Evolutionary conservation across 31 red algal genomes (phyloP), one percentile per base, ranked within the genome.

Genomic region (Porphyra umbilicalis): DNA sequence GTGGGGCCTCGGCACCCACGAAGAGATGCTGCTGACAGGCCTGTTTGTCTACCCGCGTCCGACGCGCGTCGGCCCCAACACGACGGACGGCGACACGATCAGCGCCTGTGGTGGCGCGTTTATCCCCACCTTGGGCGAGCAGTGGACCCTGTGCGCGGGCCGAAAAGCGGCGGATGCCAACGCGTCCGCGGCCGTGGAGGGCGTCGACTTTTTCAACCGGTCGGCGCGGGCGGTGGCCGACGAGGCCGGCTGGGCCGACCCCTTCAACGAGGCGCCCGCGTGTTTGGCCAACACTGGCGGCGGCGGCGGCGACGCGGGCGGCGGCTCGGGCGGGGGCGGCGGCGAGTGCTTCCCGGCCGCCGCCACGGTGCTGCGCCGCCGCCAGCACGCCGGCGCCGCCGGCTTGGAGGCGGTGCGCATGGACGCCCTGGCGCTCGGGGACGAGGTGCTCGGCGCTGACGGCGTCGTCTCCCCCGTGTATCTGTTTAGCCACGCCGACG

Each of bases 391-490:
- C 25, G 75, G 77, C 35, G 83, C 75, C 35, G 44, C 77, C 35
- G 15, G 30, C 1, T 39, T 39, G 18, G 79, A 80, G 34, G 81
- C 88, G 79, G 86, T 88, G n/a, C 85, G 91, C 6, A 75, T 93
- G 35, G 91, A 87, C n/a, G 91, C 89, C 83, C 42, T 93, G 75
- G 86, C 83, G 0, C 89, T 82, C 68, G 91, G 83, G 10, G 91
- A 93, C 79, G 30, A 79, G 20, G 85, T 87, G 9, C 85, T 79
- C 36, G 79, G 33, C 34, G 85, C 46, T 20, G 40, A 32, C 75
- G 85, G 85, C 10, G 33, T 35, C 39, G 81, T 68, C 79, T 71
- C 85, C 35, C 25, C 32, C 38, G 85, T 87, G 1, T 46, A 80
- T 32, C 25, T 81, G 29, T 87, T 80, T 32, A 80, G 77, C 25